A percentile compares a stretch with the other conserved stretches of the same genome.
Conservation (phyloP, 352 stramenopile genomes). For the Thalassiosira oceanica region DNA sequence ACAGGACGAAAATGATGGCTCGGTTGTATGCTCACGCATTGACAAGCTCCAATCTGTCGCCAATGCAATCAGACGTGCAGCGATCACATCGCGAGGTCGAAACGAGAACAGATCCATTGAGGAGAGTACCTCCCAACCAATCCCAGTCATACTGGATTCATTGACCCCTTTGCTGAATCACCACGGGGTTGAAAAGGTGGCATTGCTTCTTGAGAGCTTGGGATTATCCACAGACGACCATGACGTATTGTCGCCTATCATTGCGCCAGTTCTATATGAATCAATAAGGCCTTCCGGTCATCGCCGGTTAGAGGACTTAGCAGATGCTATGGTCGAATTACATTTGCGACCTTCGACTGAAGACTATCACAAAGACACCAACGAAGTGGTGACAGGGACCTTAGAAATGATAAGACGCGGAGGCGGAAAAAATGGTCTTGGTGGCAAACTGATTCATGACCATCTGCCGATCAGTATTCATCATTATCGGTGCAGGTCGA, state of each 20-base stretch:
- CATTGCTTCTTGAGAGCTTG: conserved; percentile 33
- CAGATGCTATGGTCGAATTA: conserved; percentile 51
- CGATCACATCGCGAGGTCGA: neutral
- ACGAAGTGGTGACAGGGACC: conserved; percentile 21
- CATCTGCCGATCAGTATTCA: conserved; percentile 26
- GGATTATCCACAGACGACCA: neutral
- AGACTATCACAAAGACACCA: conserved; percentile 28
- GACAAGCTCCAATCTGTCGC: conserved; percentile 26
- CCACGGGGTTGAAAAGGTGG: conserved; percentile 36
- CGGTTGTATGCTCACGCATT: conserved; percentile 4
- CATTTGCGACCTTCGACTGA: too few relatives aligned
- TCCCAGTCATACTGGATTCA: conserved; percentile 45
- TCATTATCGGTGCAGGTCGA: neutral
- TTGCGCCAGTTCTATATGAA: conserved; percentile 46
- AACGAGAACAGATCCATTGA: conserved; percentile 1
- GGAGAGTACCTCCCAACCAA: conserved; percentile 4
- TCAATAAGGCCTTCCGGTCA: conserved; percentile 44
- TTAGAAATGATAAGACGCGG: conserved; percentile 28
- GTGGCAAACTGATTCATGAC: conserved; percentile 35
- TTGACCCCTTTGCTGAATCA: conserved; percentile 30
- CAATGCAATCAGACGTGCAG: conserved; percentile 22
- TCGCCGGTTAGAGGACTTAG: conserved; percentile 52
- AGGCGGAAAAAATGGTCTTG: conserved; percentile 9
- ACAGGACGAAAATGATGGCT: neutral
- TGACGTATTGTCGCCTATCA: conserved; percentile 31